Evolutionary conservation across 805 yeast genomes (phyloP), one percentile per base, ranked within the genome.

Genomic region (Candida boidinii): DNA sequence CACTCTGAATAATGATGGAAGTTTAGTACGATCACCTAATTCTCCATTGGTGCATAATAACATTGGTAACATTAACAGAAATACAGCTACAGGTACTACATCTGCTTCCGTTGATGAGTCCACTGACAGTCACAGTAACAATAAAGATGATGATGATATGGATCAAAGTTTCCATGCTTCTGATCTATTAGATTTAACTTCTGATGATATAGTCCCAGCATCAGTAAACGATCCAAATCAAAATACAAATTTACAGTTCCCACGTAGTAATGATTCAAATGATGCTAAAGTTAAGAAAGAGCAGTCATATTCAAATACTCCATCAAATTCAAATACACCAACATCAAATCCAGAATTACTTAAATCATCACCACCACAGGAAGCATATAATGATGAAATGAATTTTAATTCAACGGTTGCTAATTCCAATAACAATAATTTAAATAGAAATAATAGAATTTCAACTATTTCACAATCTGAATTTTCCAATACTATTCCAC

Each of bases 201-300:
- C 35, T 5, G 31, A 37, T 20, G 42, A 36, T 28, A 26, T 53
- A 36, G 56, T 50, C 12, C 56, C 57, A 13, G 41, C 46, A 12
- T 44, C 57, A n/a, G 29, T 39, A 11, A 41, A 48, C 30, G 35
- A 24, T 9, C 5, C 35, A 3, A 34, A 27, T 17, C 32, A 14
- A 14, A 53, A 50, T 34, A 45, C 53, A 4, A 38, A 42, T 28
- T 33, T 53, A 31, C 54, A 49, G 14, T 53, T 43, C 27, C 53
- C 58, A 7, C 40, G 49, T 17, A 28, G 33, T 16, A 28, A 28
- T 16, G 14, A 19, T 7, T 6, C 6, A 17, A 10, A 10, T 7
- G 10, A 23, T 20, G 20, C 27, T 8, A 14, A 21, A 16, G n/a
- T 16, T 16, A 22, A 29, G n/a, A 29, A 36, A 16, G 11, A 13